Conservation (phyloP, 2,329 filamentous ascomycete genomes). For the Talaromyces sp. region DNA sequence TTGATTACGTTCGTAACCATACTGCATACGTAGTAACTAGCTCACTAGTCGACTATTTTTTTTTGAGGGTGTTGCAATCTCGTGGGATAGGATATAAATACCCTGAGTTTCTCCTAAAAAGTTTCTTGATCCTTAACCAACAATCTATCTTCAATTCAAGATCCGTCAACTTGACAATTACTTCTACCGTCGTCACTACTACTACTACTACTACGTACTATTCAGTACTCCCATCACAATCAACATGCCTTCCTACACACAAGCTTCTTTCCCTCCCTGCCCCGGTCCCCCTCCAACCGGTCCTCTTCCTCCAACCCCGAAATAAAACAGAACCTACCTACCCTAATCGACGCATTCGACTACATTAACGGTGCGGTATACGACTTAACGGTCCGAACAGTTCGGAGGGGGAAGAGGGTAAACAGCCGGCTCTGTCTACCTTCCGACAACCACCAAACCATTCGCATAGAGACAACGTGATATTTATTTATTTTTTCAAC, state of each 20-base stretch:
- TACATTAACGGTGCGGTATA: neutral
- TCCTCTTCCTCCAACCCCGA: slow-evolving; percentile 16
- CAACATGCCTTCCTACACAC: slow-evolving; percentile 14
- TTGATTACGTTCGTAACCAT: neutral
- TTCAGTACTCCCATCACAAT: neutral
- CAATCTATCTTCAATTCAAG: neutral
- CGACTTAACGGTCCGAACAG: neutral
- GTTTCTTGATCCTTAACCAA: neutral
- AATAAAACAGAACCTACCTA: slow-evolving; percentile 7
- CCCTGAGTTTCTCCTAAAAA: slow-evolving; percentile 2
- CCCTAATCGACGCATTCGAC: neutral
- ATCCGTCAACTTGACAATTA: neutral
- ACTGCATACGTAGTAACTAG: neutral
- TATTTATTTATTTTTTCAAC: neutral
- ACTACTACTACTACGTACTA: neutral
- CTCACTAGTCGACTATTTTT: neutral
- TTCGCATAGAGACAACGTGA: slow-evolving; percentile 3
- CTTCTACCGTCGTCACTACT: neutral
- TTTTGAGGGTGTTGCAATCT: neutral
- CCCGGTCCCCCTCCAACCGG: slow-evolving; percentile 15
- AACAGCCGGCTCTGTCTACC: slow-evolving; percentile 1
- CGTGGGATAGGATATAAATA: slow-evolving; percentile 3
- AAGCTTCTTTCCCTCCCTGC: slow-evolving; percentile 14
- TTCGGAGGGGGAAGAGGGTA: slow-evolving; percentile 1
- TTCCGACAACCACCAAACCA: neutral